These are phyloP conservation scores for Aspergillus spinulosporus DNA, from an alignment of 2,329 filamentous ascomycete species.

Conservation along the genomic window DNA sequence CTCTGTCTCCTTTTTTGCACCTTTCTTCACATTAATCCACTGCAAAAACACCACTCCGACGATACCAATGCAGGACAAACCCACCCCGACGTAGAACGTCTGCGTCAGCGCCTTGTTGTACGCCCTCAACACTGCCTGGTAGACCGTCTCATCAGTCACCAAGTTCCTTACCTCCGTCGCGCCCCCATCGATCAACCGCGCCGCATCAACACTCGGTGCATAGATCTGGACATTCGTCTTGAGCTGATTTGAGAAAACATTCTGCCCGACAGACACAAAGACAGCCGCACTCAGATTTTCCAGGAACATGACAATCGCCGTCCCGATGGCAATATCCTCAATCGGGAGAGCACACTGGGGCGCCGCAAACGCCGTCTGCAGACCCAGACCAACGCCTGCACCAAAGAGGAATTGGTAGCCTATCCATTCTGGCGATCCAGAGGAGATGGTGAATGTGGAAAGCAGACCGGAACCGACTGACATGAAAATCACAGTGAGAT, in stretches of 20 bases:
- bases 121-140: slow-evolving; percentile 11
- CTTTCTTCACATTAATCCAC: slow-evolving; percentile 18
- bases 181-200: slow-evolving; percentile 11
- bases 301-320: slow-evolving; percentile 14
- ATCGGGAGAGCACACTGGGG: slow-evolving; percentile 9
- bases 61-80: slow-evolving; percentile 11
- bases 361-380: slow-evolving; percentile 10
- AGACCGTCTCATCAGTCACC: not conserved
- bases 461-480: slow-evolving; percentile 10
- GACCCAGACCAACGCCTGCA: slow-evolving; percentile 12
- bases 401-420: slow-evolving; percentile 19
- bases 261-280: slow-evolving; percentile 18
- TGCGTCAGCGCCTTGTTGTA: slow-evolving; percentile 19
- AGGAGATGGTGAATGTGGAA: slow-evolving; percentile 4
- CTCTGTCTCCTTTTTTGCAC: not conserved
- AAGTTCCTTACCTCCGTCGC: slow-evolving; percentile 13
- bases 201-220: slow-evolving; percentile 12
- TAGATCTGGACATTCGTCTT: slow-evolving; percentile 7
- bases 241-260: slow-evolving; percentile 20
- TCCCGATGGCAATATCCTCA: slow-evolving; percentile 13
- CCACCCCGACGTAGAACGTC: slow-evolving; percentile 19
- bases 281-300: slow-evolving; percentile 12
- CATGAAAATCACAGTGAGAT: slow-evolving; percentile 1
- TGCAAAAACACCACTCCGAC: slow-evolving; percentile 13
- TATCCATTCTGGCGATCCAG: slow-evolving; percentile 13